Evolutionary conservation across 441 rosid genomes (phyloP).

Genomic region (Corymbia calophylla): DNA sequence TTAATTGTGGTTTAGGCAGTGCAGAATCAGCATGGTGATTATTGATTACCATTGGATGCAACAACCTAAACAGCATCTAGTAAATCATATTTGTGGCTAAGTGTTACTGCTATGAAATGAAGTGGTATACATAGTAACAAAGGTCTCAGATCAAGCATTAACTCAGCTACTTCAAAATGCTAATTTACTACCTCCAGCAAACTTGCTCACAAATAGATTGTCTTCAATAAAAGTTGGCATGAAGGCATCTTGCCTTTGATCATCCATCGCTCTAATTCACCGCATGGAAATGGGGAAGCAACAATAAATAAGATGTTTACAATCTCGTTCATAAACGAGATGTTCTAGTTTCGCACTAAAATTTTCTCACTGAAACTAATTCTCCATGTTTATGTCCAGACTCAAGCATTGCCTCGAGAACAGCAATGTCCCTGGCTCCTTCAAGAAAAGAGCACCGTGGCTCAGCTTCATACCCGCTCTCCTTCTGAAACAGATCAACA

Average conservation of each 20-base stretch:
- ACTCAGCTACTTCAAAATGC: background rate
- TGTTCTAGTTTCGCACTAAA: constrained; percentile 16
- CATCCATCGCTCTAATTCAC: background rate
- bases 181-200: background rate
- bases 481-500: constrained; percentile 33
- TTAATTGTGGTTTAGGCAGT: background rate
- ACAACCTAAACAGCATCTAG: background rate
- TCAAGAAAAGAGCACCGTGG: constrained; percentile 70
- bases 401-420: constrained; percentile 92
- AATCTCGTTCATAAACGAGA: background rate
- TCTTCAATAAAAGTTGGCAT: background rate
- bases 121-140: background rate
- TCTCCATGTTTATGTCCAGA: constrained; percentile 69
- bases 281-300: background rate
- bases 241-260: background rate
- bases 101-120: background rate
- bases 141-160: background rate
- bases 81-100: background rate
- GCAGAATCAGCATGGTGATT: background rate
- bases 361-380: constrained; percentile 44
- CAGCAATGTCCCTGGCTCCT: constrained; percentile 92
- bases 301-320: background rate
- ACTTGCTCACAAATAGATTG: background rate
- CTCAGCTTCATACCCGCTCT: constrained; percentile 40
- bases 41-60: background rate